These are phyloP conservation scores for Aspergillus ostianus DNA, from an alignment of 495 filamentous ascomycete genomes.

Conservation along the genomic window DNA sequence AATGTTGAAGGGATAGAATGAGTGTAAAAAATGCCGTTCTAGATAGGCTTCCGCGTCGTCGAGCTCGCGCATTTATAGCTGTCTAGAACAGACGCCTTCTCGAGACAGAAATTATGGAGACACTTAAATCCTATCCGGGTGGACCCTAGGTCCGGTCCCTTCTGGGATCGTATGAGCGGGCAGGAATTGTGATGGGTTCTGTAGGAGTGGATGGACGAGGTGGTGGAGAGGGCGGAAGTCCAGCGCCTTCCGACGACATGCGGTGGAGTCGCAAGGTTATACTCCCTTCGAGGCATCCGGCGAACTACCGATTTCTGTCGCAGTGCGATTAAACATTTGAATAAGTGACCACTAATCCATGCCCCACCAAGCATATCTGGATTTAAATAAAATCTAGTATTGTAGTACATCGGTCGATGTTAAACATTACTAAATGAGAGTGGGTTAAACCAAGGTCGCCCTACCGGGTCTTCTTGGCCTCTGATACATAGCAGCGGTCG, in stretches of 20 bases:
- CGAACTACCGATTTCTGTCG: background rate
- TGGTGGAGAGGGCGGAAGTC: background rate
- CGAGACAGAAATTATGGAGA: background rate
- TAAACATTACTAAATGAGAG: too few species aligned
- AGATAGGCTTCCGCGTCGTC: too few species aligned
- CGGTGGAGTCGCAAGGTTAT: background rate
- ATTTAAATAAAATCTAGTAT: background rate
- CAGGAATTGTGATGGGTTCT: too few species aligned
- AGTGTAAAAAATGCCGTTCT: too few species aligned
- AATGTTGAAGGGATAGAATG: too few species aligned
- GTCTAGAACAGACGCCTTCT: background rate
- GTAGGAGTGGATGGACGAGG: too few species aligned
- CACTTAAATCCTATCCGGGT: too few species aligned
- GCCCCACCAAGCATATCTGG: background rate
- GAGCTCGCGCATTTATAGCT: slow-evolving; percentile 1
- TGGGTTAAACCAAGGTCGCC: too few species aligned
- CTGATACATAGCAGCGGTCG: slow-evolving; percentile 44
- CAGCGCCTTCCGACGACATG: slow-evolving; percentile 8
- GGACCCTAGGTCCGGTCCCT: too few species aligned
- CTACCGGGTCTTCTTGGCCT: slow-evolving; percentile 8
- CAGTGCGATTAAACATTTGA: too few species aligned
- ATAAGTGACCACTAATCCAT: background rate
- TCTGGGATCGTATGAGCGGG: too few species aligned
- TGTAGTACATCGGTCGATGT: too few species aligned
- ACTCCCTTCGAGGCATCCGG: background rate